phyloP scores from a whole-genome alignment of 768 basidiomycete species.

The Stropharia rugosoannulata region DNA sequence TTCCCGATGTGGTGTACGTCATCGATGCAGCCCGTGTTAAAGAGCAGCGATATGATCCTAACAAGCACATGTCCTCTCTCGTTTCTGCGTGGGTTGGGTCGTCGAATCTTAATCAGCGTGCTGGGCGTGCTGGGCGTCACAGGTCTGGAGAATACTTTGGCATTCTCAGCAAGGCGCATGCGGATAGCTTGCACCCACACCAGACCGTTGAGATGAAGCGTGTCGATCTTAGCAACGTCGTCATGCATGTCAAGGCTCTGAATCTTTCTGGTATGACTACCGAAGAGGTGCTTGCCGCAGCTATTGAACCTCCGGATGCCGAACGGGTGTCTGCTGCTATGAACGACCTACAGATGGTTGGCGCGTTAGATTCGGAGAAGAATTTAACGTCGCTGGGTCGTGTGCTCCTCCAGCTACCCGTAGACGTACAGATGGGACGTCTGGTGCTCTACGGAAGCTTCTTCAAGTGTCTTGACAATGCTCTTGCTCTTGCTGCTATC shows the following conservation, averaged over 20 bases:
- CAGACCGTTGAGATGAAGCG: conserved; percentile 96
- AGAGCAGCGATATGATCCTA: conserved; percentile 87
- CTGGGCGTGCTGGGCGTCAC: conserved; percentile 90
- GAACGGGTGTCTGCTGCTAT: conserved; percentile 79
- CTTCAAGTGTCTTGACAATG: conserved; percentile 89
- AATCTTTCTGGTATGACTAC: conserved; percentile 85
- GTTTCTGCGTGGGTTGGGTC: conserved; percentile 90
- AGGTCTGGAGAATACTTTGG: conserved; percentile 90
- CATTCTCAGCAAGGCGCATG: conserved; percentile 65
- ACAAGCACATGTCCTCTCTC: conserved; percentile 84
- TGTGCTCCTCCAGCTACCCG: conserved; percentile 85
- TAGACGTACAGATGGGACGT: conserved; percentile 88
- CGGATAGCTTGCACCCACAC: conserved; percentile 64
- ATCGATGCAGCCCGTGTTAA: conserved; percentile 89
- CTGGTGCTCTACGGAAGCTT: conserved; percentile 88
- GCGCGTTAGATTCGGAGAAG: conserved; percentile 76
- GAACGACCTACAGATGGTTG: conserved; percentile 77
- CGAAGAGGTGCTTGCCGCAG: conserved; percentile 80
- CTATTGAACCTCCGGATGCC: conserved; percentile 86
- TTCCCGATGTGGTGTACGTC: conserved; percentile 93
- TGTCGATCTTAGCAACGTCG: conserved; percentile 84
- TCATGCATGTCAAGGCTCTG: conserved; percentile 96
- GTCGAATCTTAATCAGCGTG: conserved; percentile 89
- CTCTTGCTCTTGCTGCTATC: conserved; percentile 89
- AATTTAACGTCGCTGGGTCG: conserved; percentile 85